phyloP scores from a whole-genome alignment of 371 early-diverging fungal genomes.

The Mucor irregularis region DNA sequence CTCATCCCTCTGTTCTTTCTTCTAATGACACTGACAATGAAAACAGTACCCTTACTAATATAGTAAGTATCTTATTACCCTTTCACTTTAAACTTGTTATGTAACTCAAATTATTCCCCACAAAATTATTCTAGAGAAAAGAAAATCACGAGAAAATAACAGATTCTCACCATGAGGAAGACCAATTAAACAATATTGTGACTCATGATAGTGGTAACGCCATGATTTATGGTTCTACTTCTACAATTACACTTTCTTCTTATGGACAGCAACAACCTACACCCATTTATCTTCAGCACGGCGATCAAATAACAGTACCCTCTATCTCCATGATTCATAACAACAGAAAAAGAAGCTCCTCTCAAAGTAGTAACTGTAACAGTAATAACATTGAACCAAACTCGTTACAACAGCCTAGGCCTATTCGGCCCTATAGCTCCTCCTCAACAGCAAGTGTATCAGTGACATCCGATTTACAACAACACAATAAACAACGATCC shows the following conservation, averaged over 20 bases:
- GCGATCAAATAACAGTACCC: conserved; percentile 17
- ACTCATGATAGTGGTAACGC: conserved; percentile 3
- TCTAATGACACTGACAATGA: too few relatives aligned
- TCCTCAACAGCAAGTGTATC: background rate
- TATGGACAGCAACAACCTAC: too few relatives aligned
- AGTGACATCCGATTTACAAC: too few relatives aligned
- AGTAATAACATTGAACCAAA: too few relatives aligned
- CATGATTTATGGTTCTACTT: too few relatives aligned
- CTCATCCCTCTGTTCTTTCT: too few relatives aligned
- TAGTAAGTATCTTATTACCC: background rate
- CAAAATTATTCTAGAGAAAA: background rate
- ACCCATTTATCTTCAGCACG: conserved; percentile 22
- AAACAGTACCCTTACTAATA: too few relatives aligned
- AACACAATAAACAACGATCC: too few relatives aligned
- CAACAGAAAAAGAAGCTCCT: background rate
- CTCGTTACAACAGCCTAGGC: too few relatives aligned
- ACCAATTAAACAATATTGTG: conserved; percentile 5
- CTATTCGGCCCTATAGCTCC: background rate
- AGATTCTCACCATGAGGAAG: too few relatives aligned
- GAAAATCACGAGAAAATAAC: conserved; percentile 13
- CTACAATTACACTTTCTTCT: too few relatives aligned
- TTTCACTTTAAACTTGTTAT: background rate
- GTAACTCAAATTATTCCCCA: background rate
- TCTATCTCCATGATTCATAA: background rate
- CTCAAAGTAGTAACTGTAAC: too few relatives aligned